A percentile compares a stretch with the other conserved stretches of the same genome.
phyloP scores from a whole-genome alignment of 1,139 yeast genomes.

The Meyerozyma sp. region DNA sequence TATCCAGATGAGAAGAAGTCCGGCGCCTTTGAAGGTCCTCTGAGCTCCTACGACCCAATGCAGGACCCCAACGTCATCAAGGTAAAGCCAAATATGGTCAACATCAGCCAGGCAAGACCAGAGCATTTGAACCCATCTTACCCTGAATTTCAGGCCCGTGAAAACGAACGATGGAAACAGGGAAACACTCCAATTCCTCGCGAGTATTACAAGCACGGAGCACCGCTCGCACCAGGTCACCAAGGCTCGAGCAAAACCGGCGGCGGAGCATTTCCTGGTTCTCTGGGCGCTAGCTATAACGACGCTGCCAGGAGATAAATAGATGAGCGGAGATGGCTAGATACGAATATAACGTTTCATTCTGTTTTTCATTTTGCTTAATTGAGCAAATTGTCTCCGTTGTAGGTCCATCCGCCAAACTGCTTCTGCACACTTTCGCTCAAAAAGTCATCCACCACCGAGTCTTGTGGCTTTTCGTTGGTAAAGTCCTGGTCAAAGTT shows the following conservation, averaged over 20 bases:
- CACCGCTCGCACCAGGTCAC: slow-evolving; percentile 30
- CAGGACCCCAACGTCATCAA: slow-evolving; percentile 25
- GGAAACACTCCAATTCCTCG: slow-evolving; percentile 29
- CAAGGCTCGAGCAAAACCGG: slow-evolving; percentile 15
- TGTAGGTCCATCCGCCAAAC: slow-evolving; percentile 98
- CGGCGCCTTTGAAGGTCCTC: too few relatives aligned
- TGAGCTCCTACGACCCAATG: slow-evolving; percentile 15
- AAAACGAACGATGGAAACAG: slow-evolving; percentile 25
- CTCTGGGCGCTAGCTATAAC: slow-evolving; percentile 33
- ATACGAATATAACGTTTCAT: background rate
- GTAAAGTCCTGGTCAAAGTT: slow-evolving; percentile 94
- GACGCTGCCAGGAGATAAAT: slow-evolving; percentile 28
- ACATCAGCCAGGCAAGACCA: slow-evolving; percentile 32
- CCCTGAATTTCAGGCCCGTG: slow-evolving; percentile 28
- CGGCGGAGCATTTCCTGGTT: slow-evolving; percentile 35
- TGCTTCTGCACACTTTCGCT: slow-evolving; percentile 92
- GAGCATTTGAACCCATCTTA: slow-evolving; percentile 35
- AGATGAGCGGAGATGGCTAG: too few relatives aligned
- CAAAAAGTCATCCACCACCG: slow-evolving; percentile 87
- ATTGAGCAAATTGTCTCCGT: slow-evolving; percentile 42
- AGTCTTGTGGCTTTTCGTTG: slow-evolving; percentile 87
- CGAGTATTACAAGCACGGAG: slow-evolving; percentile 25
- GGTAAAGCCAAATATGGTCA: slow-evolving; percentile 31
- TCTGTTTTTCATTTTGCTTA: background rate
- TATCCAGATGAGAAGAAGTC: background rate